Base-by-base conservation (phyloP, 345 rosid species). In the Abelmoschus esculentus region DNA sequence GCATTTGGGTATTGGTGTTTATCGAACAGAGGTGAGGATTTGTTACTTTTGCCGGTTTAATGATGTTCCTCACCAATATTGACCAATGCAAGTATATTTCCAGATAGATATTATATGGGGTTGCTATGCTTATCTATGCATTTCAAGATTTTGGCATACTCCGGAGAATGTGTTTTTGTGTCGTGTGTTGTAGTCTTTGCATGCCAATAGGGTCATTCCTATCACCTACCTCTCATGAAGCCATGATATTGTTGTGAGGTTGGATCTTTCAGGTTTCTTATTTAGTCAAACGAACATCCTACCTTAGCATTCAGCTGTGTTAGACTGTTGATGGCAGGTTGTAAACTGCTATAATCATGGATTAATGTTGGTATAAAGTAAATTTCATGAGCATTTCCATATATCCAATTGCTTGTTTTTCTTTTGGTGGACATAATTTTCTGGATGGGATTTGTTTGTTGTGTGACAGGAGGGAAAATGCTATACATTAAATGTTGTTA, bases 381-480 rank as follows among this genome's bases (percentile, higher is more conserved):
- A 22, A 47, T 55, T 69, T 38, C 31, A 18, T 32, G 29, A 53
- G 47, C 49, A 54, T 68, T 53, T 54, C 19, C 36, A 10, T 32
- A 17, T 10, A 17, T 34, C 26, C 0, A 2, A 15, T 32, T 31
- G 28, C 44, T 44, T 22, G 14, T 34, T 70, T 32, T 4, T 40
- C 65, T 75, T 5, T 32, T 66, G 2, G 49, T 36, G 46, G 19
- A 57, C 29, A 18, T 13, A 46, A 59, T 1, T 65, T 70, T 38
- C 36, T 28, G 81, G 84, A 73, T 74, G 86, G 76, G 72, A 80
- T 47, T 60, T 29, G 57, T 59, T 13, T 12, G 32, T 80, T 65
- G 7, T 54, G 62, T 76, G 26, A 13, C 73, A 81, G 99, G 97
- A 95, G 83, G 97, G 96, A 70, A 88, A 90, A 70, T 96, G 97